Base-by-base conservation (phyloP, 768 basidiomycete genomes). In the Termitomyces heimii region DNA sequence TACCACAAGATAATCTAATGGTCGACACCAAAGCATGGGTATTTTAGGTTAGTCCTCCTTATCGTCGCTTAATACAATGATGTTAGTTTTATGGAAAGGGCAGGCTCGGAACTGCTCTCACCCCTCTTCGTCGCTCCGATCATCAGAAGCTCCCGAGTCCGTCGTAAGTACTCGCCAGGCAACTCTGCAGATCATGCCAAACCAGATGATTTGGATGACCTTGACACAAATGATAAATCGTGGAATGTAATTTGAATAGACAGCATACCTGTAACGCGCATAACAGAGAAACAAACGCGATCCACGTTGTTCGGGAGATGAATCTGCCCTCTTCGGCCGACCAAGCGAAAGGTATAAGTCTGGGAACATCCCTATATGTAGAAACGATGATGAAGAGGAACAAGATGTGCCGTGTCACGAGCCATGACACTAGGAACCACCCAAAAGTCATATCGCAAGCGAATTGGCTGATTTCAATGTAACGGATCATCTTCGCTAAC, bases 401-500 rank as follows among this genome's bases (percentile, higher is more conserved):
- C 14, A 95, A 77, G 61, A 92, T 70, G 66, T 98, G 93, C 45
- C 97, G 85, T 2, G 95, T 94, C 28, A 92, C 67, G 60, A 97
- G 76, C 97, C 97, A 99, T 10, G 89, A 89, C 22, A 94, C 52
- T 66, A 98, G 79, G 77, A 96, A 99, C 60, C 80, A 65, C 31
- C 76, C 89, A 67, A 99, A 98, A 0, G 82, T 80, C 26, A 73
- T 63, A 70, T 98, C 94, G 54, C 88, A 89, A 14, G 82, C 68
- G 20, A 81, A 71, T 62, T 82, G 80, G 34, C 78, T 72, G 42
- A 86, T 70, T 16, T 75, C 75, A n/a, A 95, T 76, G 71, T 98
- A 99, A 56, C 88, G 86, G 60, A 91, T 71, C 90, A 98, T 96
- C 71, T 99, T 99, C 10, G 94, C 96, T 61, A 91, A 69, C 93